phyloP scores from a whole-genome alignment of 768 basidiomycete genomes.

The Melanogaster broomeanus region DNA sequence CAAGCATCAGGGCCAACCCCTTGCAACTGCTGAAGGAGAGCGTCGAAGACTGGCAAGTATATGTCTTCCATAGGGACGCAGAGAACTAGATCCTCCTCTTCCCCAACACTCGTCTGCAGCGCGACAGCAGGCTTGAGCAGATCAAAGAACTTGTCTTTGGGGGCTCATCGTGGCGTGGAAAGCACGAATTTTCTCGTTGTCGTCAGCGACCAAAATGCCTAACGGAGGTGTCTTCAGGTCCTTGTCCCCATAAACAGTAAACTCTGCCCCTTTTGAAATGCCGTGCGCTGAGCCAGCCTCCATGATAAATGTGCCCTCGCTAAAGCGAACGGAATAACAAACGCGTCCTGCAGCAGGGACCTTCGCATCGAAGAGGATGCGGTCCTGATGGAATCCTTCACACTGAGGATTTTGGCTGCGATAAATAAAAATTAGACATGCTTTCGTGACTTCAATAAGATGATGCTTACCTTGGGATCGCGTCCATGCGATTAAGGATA shows the following conservation, averaged over 20 bases:
- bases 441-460: background rate
- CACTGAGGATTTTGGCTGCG: conserved; percentile 32
- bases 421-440: no score
- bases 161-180: background rate
- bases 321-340: background rate
- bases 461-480: conserved; percentile 8
- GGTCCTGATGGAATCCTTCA: conserved; percentile 23
- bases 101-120: no score
- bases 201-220: conserved; percentile 4
- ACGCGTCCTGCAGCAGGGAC: conserved; percentile 8
- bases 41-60: no score
- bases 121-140: no score
- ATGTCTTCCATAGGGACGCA: no score
- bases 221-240: background rate
- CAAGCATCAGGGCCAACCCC: background rate
- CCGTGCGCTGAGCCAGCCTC: conserved; percentile 29
- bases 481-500: conserved; percentile 19
- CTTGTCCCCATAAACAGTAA: conserved; percentile 19
- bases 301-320: conserved; percentile 14
- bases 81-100: no score
- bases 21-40: background rate
- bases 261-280: conserved; percentile 12
- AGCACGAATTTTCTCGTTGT: background rate
- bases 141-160: no score
- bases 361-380: conserved; percentile 26